A percentile compares a stretch with the other conserved stretches of the same genome.
Conservation (phyloP, 2,329 filamentous ascomycete genomes). For the Proliferodiscus dingleyae region DNA sequence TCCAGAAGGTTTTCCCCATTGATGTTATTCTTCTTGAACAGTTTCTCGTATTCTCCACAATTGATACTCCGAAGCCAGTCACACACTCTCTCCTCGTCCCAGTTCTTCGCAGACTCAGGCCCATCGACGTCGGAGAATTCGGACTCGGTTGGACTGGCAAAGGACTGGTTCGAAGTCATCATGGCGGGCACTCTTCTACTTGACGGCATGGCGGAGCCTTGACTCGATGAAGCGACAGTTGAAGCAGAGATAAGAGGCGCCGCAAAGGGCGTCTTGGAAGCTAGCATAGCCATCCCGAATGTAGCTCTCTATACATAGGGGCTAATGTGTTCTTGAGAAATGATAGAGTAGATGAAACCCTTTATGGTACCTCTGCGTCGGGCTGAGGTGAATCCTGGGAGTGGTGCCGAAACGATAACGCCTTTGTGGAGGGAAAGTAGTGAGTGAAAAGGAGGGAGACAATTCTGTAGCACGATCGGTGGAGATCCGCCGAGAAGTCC, state of each 20-base stretch:
- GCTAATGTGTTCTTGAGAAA: not conserved
- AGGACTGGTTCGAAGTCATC: slow-evolving; percentile 45
- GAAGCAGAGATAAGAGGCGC: slow-evolving; percentile 46
- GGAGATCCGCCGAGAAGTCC: slow-evolving; percentile 10
- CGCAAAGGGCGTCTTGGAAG: slow-evolving; percentile 67
- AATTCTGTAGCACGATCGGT: slow-evolving; percentile 2
- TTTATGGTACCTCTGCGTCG: no score
- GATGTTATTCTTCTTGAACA: slow-evolving; percentile 91
- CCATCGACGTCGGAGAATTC: slow-evolving; percentile 84
- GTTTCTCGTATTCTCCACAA: slow-evolving; percentile 85
- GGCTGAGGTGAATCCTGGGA: no score
- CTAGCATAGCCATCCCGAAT: slow-evolving; percentile 66
- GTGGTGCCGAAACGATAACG: no score
- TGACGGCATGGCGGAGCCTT: slow-evolving; percentile 46
- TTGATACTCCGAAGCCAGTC: slow-evolving; percentile 90
- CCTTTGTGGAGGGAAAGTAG: no score
- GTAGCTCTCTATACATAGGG: slow-evolving; percentile 24
- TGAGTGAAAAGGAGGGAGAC: not conserved
- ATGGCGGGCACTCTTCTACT: slow-evolving; percentile 49
- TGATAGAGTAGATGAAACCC: no score
- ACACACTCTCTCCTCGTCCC: slow-evolving; percentile 87
- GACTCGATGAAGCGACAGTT: slow-evolving; percentile 43
- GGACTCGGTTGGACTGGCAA: slow-evolving; percentile 82
- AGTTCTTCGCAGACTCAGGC: slow-evolving; percentile 72
- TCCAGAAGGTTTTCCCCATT: slow-evolving; percentile 95